Evolutionary conservation across 2,329 filamentous ascomycete genomes (phyloP), one percentile per base, ranked within the genome.

Genomic region (Cordyceps cicadae): DNA sequence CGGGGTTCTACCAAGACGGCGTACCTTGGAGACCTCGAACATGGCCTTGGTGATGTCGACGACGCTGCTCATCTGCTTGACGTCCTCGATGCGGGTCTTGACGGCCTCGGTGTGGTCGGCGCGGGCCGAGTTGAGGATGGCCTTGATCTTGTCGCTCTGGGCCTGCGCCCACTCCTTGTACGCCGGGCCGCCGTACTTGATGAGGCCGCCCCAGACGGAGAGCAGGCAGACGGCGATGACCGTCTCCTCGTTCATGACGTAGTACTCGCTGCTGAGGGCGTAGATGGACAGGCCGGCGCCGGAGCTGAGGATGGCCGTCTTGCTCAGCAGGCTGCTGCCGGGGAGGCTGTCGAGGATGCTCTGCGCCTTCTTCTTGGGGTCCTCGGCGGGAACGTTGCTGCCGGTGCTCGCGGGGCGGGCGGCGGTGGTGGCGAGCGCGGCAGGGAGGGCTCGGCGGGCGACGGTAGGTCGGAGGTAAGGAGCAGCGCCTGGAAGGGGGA

Each of bases 221-320:
- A 97, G 81, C 71, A 99, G 83, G 77, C 89, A 94, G 80, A 99
- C 85, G 67, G 90, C 90, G 73, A 96, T 90, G 74, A 99, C 89
- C 66, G 92, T 89, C 83, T 99, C 94, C 84, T 99, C 94, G 82
- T 99, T 99, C 79, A 99, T 84, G 75, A 99, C 92, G 80, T 97
- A 97, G 83, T 97, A 92, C 86, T 99, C 94, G 81, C 96, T 99
- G 87, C 90, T 95, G 80, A 99, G 92, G 72, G 92, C 94, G 75
- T 94, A 96, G 76, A 96, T 85, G 72, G 90, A 92, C 70, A 96
- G 79, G 79, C 89, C 93, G 72, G 94, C 90, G 67, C 88, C 88
- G 70, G 91, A 92, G 73, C 93, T 97, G 72, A 99, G 88, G 75
- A 97, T 93, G 72, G 94, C 94, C 69, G 91, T 92, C 88, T 99